Evolutionary conservation across 176 grass and related monocot genomes (phyloP).

Genomic region (Elymus sibiricus): DNA sequence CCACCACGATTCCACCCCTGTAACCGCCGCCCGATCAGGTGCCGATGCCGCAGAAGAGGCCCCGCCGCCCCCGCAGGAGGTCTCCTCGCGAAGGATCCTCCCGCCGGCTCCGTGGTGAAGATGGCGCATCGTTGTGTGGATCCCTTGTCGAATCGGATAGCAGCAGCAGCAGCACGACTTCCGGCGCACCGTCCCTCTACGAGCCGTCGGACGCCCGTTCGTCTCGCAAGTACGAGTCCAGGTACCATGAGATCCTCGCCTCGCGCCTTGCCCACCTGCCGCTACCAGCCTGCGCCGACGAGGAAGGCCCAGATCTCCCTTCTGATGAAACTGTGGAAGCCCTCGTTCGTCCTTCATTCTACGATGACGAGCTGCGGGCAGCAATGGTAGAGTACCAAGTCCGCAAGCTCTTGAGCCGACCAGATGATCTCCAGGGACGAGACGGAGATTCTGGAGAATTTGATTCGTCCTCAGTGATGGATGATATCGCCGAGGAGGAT

Average conservation of each 20-base stretch:
- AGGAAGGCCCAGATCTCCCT: neutral
- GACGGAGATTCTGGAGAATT: neutral
- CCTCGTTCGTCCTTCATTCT: neutral
- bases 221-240: neutral
- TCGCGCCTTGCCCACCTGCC: neutral
- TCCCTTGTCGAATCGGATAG: neutral
- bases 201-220: neutral
- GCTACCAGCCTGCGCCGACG: neutral
- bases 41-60: neutral
- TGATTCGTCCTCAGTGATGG: neutral
- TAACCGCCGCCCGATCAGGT: too few species aligned
- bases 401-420: neutral
- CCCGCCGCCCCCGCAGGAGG: neutral
- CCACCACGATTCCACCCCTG: too few species aligned
- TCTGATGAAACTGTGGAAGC: neutral
- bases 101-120: neutral
- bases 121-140: neutral
- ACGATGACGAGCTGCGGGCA: neutral
- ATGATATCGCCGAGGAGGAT: neutral
- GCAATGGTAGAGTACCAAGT: neutral
- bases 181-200: neutral
- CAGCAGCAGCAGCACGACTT: neutral
- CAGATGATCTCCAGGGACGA: neutral
- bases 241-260: neutral
- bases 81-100: neutral